Conservation (phyloP, 2,329 filamentous ascomycete species). For the Eutypella sp. region DNA sequence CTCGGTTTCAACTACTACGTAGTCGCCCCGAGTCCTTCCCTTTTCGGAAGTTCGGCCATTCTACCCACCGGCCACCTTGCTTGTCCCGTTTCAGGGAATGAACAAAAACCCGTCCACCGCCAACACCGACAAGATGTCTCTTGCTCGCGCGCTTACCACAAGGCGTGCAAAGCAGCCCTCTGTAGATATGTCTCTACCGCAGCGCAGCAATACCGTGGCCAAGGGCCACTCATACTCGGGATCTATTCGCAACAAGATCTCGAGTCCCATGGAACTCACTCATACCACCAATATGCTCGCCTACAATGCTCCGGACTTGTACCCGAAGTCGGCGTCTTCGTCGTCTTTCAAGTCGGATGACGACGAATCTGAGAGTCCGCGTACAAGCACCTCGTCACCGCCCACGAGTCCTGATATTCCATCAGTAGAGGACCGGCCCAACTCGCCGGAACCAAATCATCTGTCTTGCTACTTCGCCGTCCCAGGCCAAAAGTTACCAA, state of each 20-base stretch:
- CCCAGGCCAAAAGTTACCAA: constrained; percentile 40
- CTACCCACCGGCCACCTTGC: not conserved
- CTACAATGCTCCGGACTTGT: constrained; percentile 86
- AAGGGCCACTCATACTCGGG: constrained; percentile 37
- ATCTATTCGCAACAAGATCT: constrained; percentile 70
- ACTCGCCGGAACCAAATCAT: constrained; percentile 60
- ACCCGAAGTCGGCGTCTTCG: constrained; percentile 41
- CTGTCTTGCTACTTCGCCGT: constrained; percentile 61
- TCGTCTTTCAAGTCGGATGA: constrained; percentile 52
- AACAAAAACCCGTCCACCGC: not conserved
- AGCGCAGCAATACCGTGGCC: constrained; percentile 44
- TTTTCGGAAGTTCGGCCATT: not conserved
- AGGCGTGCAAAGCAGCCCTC: constrained; percentile 57
- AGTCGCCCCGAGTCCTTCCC: not conserved
- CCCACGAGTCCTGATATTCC: constrained; percentile 66
- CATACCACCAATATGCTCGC: constrained; percentile 96
- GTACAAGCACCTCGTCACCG: constrained; percentile 52
- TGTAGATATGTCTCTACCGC: constrained; percentile 35
- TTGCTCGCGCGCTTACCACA: constrained; percentile 69
- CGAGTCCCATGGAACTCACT: constrained; percentile 76
- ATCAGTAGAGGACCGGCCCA: constrained; percentile 46
- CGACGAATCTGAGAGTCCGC: constrained; percentile 66
- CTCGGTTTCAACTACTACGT: not conserved
- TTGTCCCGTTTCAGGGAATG: not conserved
- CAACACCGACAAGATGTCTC: constrained; percentile 42